Conservation (phyloP, 1,139 yeast species). For the Lodderomyces parapsilosis region DNA sequence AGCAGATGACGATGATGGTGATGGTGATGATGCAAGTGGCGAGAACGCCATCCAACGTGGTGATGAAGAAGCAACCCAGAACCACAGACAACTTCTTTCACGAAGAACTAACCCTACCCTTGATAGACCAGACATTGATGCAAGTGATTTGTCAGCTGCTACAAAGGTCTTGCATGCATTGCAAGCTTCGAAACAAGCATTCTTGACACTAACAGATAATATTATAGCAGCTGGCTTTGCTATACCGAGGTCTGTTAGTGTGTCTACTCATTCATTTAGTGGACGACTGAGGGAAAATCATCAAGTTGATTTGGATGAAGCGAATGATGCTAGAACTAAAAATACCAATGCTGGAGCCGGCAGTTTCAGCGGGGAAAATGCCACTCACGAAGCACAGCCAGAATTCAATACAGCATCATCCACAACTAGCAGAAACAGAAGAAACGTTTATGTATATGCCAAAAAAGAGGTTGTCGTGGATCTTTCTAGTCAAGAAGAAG, state of each 20-base stretch:
- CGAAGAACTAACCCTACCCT: neutral
- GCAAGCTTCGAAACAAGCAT: constrained; percentile 32
- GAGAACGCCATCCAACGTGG: constrained; percentile 1
- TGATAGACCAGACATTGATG: neutral
- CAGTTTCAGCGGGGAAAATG: neutral
- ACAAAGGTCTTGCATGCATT: constrained; percentile 16
- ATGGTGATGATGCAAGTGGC: neutral
- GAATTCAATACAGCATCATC: neutral
- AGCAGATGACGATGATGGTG: constrained; percentile 13
- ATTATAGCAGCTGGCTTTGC: constrained; percentile 61
- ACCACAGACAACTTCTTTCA: neutral
- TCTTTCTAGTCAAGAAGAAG: constrained; percentile 15
- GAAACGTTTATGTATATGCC: constrained; percentile 56
- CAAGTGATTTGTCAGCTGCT: neutral
- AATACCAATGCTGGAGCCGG: neutral
- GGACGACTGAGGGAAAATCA: constrained; percentile 1
- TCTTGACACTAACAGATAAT: constrained; percentile 50
- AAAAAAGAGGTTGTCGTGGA: constrained; percentile 49
- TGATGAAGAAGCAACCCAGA: neutral
- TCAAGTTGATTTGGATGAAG: constrained; percentile 10
- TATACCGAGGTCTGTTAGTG: constrained; percentile 54
- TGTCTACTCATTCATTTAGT: constrained; percentile 22
- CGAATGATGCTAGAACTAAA: neutral
- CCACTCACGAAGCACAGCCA: neutral
- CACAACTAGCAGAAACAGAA: constrained; percentile 22